Evolutionary conservation across 1,284 basidiomycete species (phyloP).

Genomic region (Papiliotrema terrestris): DNA sequence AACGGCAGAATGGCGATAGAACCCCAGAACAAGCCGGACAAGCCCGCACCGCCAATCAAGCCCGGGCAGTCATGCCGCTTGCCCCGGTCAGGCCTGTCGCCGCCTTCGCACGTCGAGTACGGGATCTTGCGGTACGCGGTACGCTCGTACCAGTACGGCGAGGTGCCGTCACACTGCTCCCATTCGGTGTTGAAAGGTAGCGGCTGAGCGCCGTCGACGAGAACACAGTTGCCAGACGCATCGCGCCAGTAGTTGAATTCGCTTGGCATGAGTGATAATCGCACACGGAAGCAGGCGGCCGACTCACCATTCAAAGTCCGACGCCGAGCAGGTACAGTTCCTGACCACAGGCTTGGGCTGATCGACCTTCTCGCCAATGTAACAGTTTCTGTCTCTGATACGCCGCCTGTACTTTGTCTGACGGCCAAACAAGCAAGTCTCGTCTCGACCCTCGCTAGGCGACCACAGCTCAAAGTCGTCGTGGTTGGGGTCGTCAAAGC

Average conservation of each 20-base stretch:
- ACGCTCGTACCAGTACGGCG: conserved; percentile 83
- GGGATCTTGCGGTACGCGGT: conserved; percentile 85
- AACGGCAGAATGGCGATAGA: conserved; percentile 68
- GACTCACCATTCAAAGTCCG: conserved; percentile 87
- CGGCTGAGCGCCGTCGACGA: conserved; percentile 64
- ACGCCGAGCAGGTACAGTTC: conserved; percentile 66
- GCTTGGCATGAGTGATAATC: conserved; percentile 49
- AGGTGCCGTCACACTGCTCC: conserved; percentile 57
- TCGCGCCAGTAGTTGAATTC: conserved; percentile 85
- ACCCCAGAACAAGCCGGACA: conserved; percentile 76
- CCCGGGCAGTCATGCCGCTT: conserved; percentile 72
- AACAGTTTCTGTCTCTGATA: conserved; percentile 72
- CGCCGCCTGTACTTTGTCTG: conserved; percentile 85
- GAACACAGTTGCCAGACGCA: conserved; percentile 65
- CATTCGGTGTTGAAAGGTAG: conserved; percentile 56
- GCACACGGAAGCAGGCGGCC: not conserved
- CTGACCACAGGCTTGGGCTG: conserved; percentile 57
- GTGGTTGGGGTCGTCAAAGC: conserved; percentile 64
- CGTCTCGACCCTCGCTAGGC: conserved; percentile 74
- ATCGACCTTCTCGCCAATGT: conserved; percentile 67
- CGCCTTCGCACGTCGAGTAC: conserved; percentile 77
- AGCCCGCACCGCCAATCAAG: conserved; percentile 53
- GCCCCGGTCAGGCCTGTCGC: conserved; percentile 68
- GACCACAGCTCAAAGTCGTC: conserved; percentile 97
- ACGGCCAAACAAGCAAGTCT: conserved; percentile 79